Base-by-base conservation (phyloP, 2,329 filamentous ascomycete genomes). In the Scedosporium apiospermum region DNA sequence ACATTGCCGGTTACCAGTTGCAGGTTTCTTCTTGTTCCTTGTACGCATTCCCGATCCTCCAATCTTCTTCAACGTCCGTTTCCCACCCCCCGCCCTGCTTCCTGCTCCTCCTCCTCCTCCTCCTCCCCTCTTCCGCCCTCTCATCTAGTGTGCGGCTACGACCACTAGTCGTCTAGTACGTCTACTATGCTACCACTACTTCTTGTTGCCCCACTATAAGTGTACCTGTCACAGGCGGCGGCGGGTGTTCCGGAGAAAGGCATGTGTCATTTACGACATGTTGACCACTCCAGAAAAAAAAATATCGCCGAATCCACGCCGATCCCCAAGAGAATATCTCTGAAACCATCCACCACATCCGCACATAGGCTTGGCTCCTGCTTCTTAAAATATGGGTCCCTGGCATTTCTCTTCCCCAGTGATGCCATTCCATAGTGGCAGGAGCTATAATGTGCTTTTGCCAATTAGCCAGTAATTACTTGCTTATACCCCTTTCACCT, bases 291-390 rank as follows among this genome's bases (percentile, higher is more conserved):
- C 58, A 46, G 62, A 63, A 61, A 61, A 67, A 67, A 65, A 66
- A 62, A 58, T 62, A 46, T 62, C 57, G 65, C 66, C 66, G 66
- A 67, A 65, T 61, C 65, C 59, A 64, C 65, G 67, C 67, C 67
- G 67, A 68, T 63, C n/a, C 55, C 60, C 60, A 21, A 41, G 60
- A 23, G 55, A 61, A 65, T 64, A 38, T 30, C 63, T 30, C 58
- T 65, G 61, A 58, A 62, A 63, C 55, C 26, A 18, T 4, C 59
- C 26, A 34, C 21, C 21, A 21, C 26, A 18, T 4, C 59, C 26
- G n/a, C 21, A 21, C 57, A 58, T 18, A 41, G 27, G 57, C 57
- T 42, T 58, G 57, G 57, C 57, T 41, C 57, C n/a, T 34, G 18
- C 51, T 23, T 55, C 51, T 55, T 55, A 42, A 57, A 27, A 49